These are phyloP conservation scores for Epichloe uncinata DNA, from an alignment of 2,329 filamentous ascomycete species.

Conservation along the genomic window DNA sequence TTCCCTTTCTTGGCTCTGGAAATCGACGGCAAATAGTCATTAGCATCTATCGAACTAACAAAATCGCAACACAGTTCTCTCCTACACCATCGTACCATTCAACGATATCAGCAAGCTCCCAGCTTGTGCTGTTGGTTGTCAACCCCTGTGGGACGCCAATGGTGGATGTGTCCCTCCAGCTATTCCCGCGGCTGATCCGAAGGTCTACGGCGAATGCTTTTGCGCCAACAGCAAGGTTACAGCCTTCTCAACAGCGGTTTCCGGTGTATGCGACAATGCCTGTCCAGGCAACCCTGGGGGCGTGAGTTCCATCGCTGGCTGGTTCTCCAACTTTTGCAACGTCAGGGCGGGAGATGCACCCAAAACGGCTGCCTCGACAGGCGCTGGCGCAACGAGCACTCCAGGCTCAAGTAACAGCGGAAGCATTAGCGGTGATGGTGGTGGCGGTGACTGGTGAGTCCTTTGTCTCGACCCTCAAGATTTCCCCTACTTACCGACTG, in stretches of 20 bases:
- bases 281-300: slow-evolving; percentile 37
- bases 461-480: background rate
- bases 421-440: slow-evolving; percentile 7
- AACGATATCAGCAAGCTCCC: slow-evolving; percentile 35
- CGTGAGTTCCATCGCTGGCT: slow-evolving; percentile 46
- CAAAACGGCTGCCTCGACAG: slow-evolving; percentile 7
- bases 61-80: slow-evolving; percentile 2
- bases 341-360: slow-evolving; percentile 19
- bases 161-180: slow-evolving; percentile 53
- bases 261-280: slow-evolving; percentile 47
- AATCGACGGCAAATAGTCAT: background rate
- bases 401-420: slow-evolving; percentile 2
- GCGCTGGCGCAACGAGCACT: background rate
- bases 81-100: slow-evolving; percentile 45
- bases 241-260: slow-evolving; percentile 37
- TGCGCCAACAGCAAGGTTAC: slow-evolving; percentile 50
- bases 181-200: slow-evolving; percentile 31
- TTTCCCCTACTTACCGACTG: background rate
- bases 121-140: slow-evolving; percentile 46
- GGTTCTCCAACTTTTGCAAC: slow-evolving; percentile 57
- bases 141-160: slow-evolving; percentile 55
- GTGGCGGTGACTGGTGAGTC: slow-evolving; percentile 35
- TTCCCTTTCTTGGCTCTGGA: background rate
- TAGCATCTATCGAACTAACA: background rate
- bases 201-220: slow-evolving; percentile 57